Evolutionary conservation across 345 rosid species (phyloP).

Genomic region (Eucalyptus rudis): DNA sequence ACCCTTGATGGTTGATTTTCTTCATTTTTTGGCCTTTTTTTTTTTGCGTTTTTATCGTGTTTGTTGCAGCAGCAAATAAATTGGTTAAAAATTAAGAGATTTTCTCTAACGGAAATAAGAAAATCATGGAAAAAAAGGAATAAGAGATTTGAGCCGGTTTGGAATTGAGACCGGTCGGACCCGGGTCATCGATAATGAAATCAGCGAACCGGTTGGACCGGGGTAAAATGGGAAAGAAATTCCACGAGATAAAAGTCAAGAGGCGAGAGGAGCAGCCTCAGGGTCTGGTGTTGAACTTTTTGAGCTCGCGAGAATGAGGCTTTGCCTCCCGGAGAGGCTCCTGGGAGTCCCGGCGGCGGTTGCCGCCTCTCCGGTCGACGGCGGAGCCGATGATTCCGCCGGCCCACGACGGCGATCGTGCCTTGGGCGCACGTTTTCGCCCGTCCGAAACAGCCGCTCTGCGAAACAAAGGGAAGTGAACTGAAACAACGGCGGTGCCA

Average conservation of each 20-base stretch:
- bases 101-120: neutral
- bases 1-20: neutral
- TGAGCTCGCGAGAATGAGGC: neutral
- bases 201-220: too few species aligned
- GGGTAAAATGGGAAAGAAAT: neutral
- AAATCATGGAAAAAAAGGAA: neutral
- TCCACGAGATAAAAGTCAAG: neutral
- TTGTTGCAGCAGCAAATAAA: neutral
- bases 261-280: neutral
- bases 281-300: neutral
- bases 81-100: neutral
- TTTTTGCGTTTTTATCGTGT: neutral
- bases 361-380: neutral
- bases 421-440: neutral
- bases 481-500: neutral
- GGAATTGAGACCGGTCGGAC: neutral
- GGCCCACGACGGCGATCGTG: neutral
- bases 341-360: neutral
- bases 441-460: neutral
- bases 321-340: neutral
- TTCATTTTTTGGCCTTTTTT: neutral
- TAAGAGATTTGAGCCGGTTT: neutral
- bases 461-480: neutral
- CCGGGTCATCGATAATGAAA: neutral
- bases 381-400: neutral